These are phyloP conservation scores for Rauvolfia tetraphylla DNA, from an alignment of 257 asterid genomes.

Conservation along the genomic window DNA sequence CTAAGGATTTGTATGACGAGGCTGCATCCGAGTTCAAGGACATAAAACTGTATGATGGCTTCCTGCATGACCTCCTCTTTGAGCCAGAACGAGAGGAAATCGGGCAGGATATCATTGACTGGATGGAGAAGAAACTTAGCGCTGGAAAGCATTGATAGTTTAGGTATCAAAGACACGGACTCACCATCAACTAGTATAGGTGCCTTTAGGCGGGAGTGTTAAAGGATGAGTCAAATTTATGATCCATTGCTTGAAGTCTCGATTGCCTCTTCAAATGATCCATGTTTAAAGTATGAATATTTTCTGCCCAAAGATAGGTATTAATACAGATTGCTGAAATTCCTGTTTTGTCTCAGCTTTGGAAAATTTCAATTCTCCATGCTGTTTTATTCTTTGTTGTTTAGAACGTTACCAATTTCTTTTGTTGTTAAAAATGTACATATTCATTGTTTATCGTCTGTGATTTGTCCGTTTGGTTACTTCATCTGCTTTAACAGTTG, in stretches of 20 bases:
- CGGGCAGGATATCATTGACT: constrained; percentile 81
- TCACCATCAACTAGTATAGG: background rate
- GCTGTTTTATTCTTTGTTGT: background rate
- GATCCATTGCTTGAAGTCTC: background rate
- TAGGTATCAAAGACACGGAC: constrained; percentile 11
- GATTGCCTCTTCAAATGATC: background rate
- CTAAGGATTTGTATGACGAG: constrained; percentile 81
- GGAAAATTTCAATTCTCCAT: background rate
- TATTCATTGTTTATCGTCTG: background rate
- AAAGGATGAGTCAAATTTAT: constrained; percentile 3
- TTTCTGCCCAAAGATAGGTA: background rate
- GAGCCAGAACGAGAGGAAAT: constrained; percentile 96
- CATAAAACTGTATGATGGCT: constrained; percentile 91
- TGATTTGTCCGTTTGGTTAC: too few species aligned
- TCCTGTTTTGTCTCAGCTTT: background rate
- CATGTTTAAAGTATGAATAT: background rate
- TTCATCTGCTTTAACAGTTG: too few species aligned
- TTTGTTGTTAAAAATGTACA: background rate
- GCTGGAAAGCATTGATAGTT: constrained; percentile 21
- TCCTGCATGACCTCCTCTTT: constrained; percentile 87
- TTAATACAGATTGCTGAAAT: background rate
- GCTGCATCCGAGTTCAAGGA: constrained; percentile 79
- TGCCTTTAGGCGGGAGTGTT: background rate
- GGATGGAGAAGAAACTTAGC: constrained; percentile 73
- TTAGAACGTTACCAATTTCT: background rate